phyloP scores from a whole-genome alignment of 345 rosid genomes.

The Isatis tinctoria region DNA sequence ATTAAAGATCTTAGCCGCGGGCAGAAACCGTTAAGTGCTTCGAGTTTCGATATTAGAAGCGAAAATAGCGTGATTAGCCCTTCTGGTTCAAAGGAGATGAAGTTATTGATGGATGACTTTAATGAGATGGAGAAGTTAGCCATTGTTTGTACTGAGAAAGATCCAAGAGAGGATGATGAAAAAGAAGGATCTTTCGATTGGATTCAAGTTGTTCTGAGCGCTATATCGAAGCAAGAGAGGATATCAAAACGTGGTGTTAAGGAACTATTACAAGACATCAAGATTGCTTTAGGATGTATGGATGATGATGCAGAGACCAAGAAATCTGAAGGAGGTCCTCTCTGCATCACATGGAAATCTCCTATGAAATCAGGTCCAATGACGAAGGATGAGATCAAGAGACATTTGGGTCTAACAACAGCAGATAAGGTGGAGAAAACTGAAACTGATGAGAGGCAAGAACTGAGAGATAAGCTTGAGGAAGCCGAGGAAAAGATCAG shows the following conservation, averaged over 20 bases:
- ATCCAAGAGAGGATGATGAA: slow-evolving; percentile 34
- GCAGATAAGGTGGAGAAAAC: slow-evolving; percentile 40
- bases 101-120: slow-evolving; percentile 63
- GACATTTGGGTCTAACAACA: slow-evolving; percentile 40
- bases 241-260: slow-evolving; percentile 51
- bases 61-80: slow-evolving; percentile 47
- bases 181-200: slow-evolving; percentile 59
- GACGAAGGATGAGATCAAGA: slow-evolving; percentile 58
- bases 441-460: slow-evolving; percentile 37
- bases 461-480: slow-evolving; percentile 35
- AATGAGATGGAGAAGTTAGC: slow-evolving; percentile 84
- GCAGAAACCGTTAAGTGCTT: slow-evolving; percentile 44
- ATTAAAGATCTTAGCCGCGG: slow-evolving; percentile 43
- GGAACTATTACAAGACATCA: slow-evolving; percentile 70
- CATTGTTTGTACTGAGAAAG: slow-evolving; percentile 47
- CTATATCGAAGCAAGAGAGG: slow-evolving; percentile 58
- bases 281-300: slow-evolving; percentile 69
- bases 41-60: slow-evolving; percentile 40
- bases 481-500: slow-evolving; percentile 47
- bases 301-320: slow-evolving; percentile 15
- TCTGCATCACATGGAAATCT: slow-evolving; percentile 46
- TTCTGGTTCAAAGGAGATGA: slow-evolving; percentile 63
- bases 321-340: slow-evolving; percentile 27
- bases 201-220: slow-evolving; percentile 86
- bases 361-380: slow-evolving; percentile 34